Conservation (phyloP, 2,329 filamentous ascomycete species). For the Fusarium sp. region DNA sequence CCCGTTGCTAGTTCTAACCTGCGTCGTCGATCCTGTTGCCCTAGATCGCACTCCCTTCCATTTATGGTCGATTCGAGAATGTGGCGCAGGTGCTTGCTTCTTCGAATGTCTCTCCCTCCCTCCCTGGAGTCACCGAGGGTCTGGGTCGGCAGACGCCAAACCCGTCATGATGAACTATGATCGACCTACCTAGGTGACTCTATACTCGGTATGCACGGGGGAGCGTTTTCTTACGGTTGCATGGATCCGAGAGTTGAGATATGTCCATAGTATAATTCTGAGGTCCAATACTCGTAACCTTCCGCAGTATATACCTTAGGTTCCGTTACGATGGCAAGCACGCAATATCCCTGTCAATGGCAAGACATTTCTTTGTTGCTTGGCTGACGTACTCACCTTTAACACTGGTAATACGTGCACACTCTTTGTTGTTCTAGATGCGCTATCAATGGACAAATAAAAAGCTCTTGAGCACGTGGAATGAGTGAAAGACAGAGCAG, state of each 20-base stretch:
- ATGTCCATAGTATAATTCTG: neutral
- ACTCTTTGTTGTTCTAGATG: neutral
- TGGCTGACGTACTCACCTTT: neutral
- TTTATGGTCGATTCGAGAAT: constrained; percentile 11
- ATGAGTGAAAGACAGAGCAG: neutral
- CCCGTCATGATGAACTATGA: constrained; percentile 14
- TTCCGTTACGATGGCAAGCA: neutral
- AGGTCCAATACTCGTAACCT: neutral
- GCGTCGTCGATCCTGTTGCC: constrained; percentile 1
- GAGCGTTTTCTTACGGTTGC: neutral
- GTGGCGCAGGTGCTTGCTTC: constrained; percentile 25
- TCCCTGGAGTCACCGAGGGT: constrained; percentile 33
- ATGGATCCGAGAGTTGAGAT: neutral
- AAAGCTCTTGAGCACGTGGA: neutral
- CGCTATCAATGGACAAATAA: neutral
- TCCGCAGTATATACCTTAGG: neutral
- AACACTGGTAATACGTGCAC: neutral
- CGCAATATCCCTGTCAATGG: neutral
- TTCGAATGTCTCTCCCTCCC: constrained; percentile 14
- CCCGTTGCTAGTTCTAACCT: constrained; percentile 1
- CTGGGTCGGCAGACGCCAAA: constrained; percentile 21
- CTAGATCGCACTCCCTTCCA: constrained; percentile 22
- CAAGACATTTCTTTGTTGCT: neutral
- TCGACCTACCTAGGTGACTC: neutral
- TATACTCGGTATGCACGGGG: neutral